phyloP scores from a whole-genome alignment of 2,329 filamentous ascomycete species.

The Rhinocladiella mackenziei region DNA sequence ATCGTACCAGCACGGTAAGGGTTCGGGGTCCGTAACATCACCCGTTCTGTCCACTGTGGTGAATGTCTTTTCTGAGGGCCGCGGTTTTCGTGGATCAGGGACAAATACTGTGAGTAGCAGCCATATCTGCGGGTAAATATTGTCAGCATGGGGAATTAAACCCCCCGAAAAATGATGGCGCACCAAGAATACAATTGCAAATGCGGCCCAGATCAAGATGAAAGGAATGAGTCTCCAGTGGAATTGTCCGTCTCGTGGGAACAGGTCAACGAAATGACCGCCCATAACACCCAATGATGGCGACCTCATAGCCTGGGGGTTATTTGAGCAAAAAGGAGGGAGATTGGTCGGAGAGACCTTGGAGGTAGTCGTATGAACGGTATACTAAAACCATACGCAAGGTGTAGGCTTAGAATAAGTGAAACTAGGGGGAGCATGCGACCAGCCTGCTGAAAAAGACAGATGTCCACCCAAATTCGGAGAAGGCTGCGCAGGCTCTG shows the following conservation, averaged over 20 bases:
- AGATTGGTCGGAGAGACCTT: too few species aligned
- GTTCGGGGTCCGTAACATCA: slow-evolving; percentile 50
- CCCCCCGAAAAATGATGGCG: slow-evolving; percentile 1
- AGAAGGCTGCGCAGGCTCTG: too few species aligned
- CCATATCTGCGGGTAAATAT: slow-evolving; percentile 52
- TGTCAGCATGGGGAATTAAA: slow-evolving; percentile 5
- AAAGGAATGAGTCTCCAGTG: slow-evolving; percentile 26
- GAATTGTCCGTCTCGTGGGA: slow-evolving; percentile 12
- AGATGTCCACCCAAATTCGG: slow-evolving; percentile 6
- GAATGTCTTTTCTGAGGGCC: slow-evolving; percentile 79
- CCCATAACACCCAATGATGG: slow-evolving; percentile 23
- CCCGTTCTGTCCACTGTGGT: slow-evolving; percentile 67
- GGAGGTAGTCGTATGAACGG: too few species aligned
- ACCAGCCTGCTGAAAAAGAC: not conserved
- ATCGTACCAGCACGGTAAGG: slow-evolving; percentile 84
- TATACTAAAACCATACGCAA: not conserved
- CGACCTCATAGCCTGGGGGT: slow-evolving; percentile 5
- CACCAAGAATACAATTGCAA: slow-evolving; percentile 22
- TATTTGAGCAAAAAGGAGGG: not conserved
- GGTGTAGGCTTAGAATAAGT: too few species aligned
- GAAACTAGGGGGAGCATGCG: slow-evolving; percentile 5
- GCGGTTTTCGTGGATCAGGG: slow-evolving; percentile 70
- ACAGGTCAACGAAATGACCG: slow-evolving; percentile 21
- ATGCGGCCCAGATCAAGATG: slow-evolving; percentile 27
- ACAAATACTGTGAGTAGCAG: slow-evolving; percentile 69